A percentile compares a stretch with the other conserved stretches of the same genome.
Conservation (phyloP, 2,329 filamentous ascomycete species). For the Cyanodermella asteris region DNA sequence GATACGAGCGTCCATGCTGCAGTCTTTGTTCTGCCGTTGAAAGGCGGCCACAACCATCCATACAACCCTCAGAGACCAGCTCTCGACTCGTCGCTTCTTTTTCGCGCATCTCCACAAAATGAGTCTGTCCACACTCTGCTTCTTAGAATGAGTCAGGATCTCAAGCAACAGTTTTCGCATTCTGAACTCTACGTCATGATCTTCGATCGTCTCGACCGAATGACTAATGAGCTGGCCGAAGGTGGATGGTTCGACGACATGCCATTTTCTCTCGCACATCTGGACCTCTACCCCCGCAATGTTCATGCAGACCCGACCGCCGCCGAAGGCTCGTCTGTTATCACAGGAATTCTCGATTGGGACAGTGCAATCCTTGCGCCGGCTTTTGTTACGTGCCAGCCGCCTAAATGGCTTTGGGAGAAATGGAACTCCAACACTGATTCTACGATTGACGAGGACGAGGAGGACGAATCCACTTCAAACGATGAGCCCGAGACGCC, state of each 20-base stretch:
- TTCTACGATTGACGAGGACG: conserved; percentile 4
- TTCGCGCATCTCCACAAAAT: too few relatives aligned
- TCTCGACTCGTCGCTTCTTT: too few relatives aligned
- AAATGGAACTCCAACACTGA: background rate
- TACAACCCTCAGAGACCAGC: too few relatives aligned
- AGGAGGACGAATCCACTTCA: conserved; percentile 3
- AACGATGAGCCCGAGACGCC: conserved; percentile 1
- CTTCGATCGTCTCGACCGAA: too few relatives aligned
- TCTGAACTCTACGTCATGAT: too few relatives aligned
- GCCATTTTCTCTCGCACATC: conserved; percentile 3
- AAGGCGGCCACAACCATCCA: too few relatives aligned
- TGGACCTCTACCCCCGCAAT: conserved; percentile 9
- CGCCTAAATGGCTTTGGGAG: conserved; percentile 11
- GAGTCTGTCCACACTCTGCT: too few relatives aligned
- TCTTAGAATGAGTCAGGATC: too few relatives aligned
- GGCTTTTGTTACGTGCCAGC: conserved; percentile 7
- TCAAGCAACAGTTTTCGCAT: too few relatives aligned
- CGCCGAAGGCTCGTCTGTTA: conserved; percentile 3
- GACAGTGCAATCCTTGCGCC: conserved; percentile 9
- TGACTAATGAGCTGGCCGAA: conserved; percentile 3
- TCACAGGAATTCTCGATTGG: conserved; percentile 11
- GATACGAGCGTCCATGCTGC: background rate
- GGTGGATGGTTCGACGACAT: conserved; percentile 2
- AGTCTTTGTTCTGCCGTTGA: too few relatives aligned
- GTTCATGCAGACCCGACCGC: conserved; percentile 8